Conservation (phyloP, 257 asterid genomes). For the Petunia secreta region DNA sequence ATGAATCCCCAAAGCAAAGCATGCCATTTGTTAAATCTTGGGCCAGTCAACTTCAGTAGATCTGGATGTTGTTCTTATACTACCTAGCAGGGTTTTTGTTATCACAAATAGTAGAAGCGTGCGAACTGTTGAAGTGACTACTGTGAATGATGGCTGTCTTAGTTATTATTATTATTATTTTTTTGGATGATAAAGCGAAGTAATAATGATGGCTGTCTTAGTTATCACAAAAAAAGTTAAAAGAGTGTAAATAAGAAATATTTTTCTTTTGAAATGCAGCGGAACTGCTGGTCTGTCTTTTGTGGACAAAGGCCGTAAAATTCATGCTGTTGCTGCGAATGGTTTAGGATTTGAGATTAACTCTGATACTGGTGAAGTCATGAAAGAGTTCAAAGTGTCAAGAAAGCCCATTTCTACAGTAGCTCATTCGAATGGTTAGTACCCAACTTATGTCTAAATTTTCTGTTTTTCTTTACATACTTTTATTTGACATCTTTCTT, state of each 20-base stretch:
- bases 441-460: neutral
- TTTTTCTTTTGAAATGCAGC: conserved; percentile 33
- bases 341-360: conserved; percentile 37
- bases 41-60: neutral
- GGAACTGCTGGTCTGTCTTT: conserved; percentile 36
- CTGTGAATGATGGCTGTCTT: neutral
- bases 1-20: neutral
- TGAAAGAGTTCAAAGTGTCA: conserved; percentile 35
- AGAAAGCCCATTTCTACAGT: conserved; percentile 33
- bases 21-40: neutral
- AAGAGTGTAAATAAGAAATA: conserved; percentile 4
- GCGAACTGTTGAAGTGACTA: neutral
- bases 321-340: conserved; percentile 32
- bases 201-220: neutral
- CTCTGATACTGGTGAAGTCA: conserved; percentile 39
- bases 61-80: neutral
- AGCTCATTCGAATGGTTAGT: conserved; percentile 36
- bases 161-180: neutral
- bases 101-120: neutral
- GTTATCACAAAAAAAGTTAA: neutral
- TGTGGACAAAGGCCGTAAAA: conserved; percentile 27
- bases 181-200: too few species aligned
- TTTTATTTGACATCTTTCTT: conserved; percentile 23
- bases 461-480: neutral
- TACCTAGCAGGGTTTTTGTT: neutral